Evolutionary conservation across 208 protist genomes (phyloP).

Genomic region (Kentomonas sorsogonicus): DNA sequence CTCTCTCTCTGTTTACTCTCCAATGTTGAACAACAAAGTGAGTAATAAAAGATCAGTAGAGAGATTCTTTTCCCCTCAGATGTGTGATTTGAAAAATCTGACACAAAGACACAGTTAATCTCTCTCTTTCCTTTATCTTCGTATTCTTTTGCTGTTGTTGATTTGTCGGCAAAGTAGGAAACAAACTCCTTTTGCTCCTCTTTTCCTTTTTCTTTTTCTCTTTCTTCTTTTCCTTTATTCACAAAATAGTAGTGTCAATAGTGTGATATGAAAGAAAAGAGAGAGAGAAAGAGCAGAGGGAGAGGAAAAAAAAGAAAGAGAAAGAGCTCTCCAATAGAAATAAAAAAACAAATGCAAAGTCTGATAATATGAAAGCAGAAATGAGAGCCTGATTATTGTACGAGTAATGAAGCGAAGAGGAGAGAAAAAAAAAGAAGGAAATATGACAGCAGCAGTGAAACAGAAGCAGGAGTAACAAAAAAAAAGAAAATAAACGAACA

Average conservation of each 20-base stretch:
- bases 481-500: constrained; percentile 8
- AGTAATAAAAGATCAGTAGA: constrained; percentile 4
- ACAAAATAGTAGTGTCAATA: not conserved
- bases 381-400: too few relatives aligned
- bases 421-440: constrained; percentile 6
- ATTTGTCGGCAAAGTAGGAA: too few relatives aligned
- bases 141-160: too few relatives aligned
- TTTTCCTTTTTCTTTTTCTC: too few relatives aligned
- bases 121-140: too few relatives aligned
- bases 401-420: too few relatives aligned
- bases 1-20: too few relatives aligned
- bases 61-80: not conserved
- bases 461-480: not conserved
- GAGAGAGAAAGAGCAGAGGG: not conserved
- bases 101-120: not conserved
- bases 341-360: constrained; percentile 11
- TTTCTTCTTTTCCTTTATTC: constrained; percentile 2
- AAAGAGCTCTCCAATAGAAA: not conserved
- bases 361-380: constrained; percentile 10
- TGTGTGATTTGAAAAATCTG: not conserved
- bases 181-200: too few relatives aligned
- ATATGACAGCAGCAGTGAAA: constrained; percentile 2
- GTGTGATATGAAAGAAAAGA: not conserved
- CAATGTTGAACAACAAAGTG: too few relatives aligned
- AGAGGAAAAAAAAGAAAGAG: not conserved